Base-by-base conservation (phyloP, 768 basidiomycete genomes). In the Hysterangium stoloniferum region DNA sequence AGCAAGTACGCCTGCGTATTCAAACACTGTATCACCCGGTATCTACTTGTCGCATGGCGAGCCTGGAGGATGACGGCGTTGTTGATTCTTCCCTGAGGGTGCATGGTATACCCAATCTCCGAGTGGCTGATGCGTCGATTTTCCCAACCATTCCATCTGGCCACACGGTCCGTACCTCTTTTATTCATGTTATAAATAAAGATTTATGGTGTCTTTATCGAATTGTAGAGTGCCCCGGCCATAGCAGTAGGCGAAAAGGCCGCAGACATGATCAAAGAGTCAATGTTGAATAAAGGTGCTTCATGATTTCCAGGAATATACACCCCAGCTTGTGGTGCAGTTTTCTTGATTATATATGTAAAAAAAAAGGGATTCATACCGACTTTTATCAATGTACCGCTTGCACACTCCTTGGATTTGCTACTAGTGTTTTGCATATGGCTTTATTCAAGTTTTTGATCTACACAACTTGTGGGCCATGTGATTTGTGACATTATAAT, bases 221-320 rank as follows among this genome's bases (percentile, higher is more conserved):
- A 9, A 22, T 19, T 41, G 17, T 34, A 51, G 49, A 51, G 27
- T 4, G 53, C 54, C 6, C 38, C 54, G 9, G 48, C 51, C 12
- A 50, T 57, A 20, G 58, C 58, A 1, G 29, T 60, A 12, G 58
- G 45, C 2, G 59, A 60, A 48, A 60, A 59, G 48, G 55, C 55
- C 20, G 56, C 58, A 5, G 58, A 59, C 29, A 32, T 57, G 15
- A 50, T 60, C 35, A 57, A 54, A 45, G 31, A 45, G 19, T 45
- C 44, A 13, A 13, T 45, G 28, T n/a, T n/a, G n/a, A n/a, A n/a
- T n/a, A n/a, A n/a, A n/a, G n/a, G n/a, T n/a, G n/a, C n/a, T n/a
- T n/a, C n/a, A n/a, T n/a, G n/a, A n/a, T n/a, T n/a, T n/a, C n/a
- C n/a, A n/a, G n/a, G n/a, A n/a, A n/a, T n/a, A n/a, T n/a, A n/a